Evolutionary conservation across 1,284 basidiomycete genomes (phyloP).

Genomic region (Ustilago lituana): DNA sequence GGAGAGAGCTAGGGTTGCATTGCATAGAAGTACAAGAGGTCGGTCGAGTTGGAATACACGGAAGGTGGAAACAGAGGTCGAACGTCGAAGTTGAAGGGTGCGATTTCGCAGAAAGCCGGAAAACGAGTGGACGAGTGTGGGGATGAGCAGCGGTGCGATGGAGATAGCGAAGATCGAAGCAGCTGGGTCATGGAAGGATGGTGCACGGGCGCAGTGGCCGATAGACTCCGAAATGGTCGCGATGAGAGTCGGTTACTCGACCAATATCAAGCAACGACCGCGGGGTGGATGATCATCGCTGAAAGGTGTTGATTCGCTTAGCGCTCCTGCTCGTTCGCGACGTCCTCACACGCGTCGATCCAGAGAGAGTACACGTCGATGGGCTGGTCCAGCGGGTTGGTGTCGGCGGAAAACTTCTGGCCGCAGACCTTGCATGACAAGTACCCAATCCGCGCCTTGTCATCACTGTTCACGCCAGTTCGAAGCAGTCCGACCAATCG

Average conservation of each 20-base stretch:
- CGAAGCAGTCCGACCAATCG: too few relatives aligned
- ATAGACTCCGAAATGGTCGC: too few relatives aligned
- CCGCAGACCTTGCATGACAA: conserved; percentile 65
- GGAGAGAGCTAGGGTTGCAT: background rate
- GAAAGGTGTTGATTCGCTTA: conserved; percentile 1
- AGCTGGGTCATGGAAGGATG: too few relatives aligned
- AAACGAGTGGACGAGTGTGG: too few relatives aligned
- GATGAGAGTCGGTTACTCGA: too few relatives aligned
- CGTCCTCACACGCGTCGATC: conserved; percentile 89
- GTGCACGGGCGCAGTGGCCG: too few relatives aligned
- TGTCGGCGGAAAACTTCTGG: conserved; percentile 61
- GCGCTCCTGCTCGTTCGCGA: conserved; percentile 70
- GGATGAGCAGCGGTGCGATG: too few relatives aligned
- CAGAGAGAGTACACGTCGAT: conserved; percentile 89
- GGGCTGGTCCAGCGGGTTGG: conserved; percentile 80
- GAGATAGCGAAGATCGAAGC: too few relatives aligned
- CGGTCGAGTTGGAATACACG: conserved; percentile 11
- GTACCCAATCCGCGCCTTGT: conserved; percentile 60
- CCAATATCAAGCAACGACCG: too few relatives aligned
- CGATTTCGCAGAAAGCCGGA: too few relatives aligned
- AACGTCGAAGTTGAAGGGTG: too few relatives aligned
- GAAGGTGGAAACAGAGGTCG: conserved; percentile 1
- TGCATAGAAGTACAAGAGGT: conserved; percentile 33
- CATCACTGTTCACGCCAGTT: conserved; percentile 61
- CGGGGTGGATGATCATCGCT: too few relatives aligned